A percentile compares a stretch with the other conserved stretches of the same genome.
phyloP scores from a whole-genome alignment of 306 rosid species.

The Oemleria cerasiformis region DNA sequence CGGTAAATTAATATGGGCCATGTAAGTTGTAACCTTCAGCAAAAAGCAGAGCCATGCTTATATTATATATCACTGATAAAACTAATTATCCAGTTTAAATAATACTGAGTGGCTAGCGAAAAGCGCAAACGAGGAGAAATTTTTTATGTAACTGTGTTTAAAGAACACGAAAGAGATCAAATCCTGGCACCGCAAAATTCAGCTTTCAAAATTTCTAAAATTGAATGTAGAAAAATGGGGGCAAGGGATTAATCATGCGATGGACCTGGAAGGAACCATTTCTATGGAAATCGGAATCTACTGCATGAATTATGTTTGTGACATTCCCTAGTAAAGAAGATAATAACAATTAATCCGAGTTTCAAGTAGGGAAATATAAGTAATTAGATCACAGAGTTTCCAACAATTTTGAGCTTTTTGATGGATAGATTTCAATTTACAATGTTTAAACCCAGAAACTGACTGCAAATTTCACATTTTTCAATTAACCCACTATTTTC shows the following conservation, averaged over 20 bases:
- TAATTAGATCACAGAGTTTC: not conserved
- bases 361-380: not conserved
- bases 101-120: not conserved
- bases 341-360: not conserved
- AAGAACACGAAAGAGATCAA: no score
- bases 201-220: no score
- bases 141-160: no score
- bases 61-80: not conserved
- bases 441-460: not conserved
- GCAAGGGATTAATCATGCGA: no score
- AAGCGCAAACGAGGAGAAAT: not conserved
- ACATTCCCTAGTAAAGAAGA: not conserved
- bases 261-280: no score
- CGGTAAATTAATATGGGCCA: no score
- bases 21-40: no score
- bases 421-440: not conserved
- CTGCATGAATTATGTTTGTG: no score
- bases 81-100: not conserved
- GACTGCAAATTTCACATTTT: not conserved
- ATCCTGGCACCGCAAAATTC: no score
- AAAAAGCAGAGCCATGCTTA: not conserved
- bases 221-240: no score
- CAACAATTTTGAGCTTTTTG: not conserved
- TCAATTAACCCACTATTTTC: not conserved
- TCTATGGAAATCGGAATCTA: no score